Conservation (phyloP, 306 rosid species). For the Cucumis cinereus region DNA sequence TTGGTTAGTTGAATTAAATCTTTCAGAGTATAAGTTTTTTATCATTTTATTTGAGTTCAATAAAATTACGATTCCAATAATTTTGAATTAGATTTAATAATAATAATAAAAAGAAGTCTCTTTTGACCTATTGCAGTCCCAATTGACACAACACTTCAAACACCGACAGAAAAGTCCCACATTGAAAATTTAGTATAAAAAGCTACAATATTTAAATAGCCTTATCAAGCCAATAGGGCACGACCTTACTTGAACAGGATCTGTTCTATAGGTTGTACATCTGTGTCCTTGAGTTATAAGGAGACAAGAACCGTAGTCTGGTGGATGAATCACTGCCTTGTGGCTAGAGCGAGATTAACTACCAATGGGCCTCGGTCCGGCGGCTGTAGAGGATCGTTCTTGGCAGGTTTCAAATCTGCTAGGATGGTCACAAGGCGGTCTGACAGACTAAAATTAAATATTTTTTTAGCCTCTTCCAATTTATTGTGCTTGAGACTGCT, state of each 20-base stretch:
- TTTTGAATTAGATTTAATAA: too few relatives aligned
- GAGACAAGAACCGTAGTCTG: slow-evolving; percentile 18
- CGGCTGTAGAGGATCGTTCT: slow-evolving; percentile 9
- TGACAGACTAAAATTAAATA: not conserved
- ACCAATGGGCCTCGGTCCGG: not conserved
- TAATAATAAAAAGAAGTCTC: too few relatives aligned
- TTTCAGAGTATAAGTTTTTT: too few relatives aligned
- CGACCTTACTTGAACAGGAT: slow-evolving; percentile 1
- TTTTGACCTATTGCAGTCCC: too few relatives aligned
- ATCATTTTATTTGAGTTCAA: too few relatives aligned
- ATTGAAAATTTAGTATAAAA: not conserved
- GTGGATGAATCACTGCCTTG: slow-evolving; percentile 11
- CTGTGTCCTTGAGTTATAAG: not conserved
- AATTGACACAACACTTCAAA: too few relatives aligned
- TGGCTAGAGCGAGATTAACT: slow-evolving; percentile 1
- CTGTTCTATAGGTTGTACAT: not conserved
- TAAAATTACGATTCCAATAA: too few relatives aligned
- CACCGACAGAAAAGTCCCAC: not conserved
- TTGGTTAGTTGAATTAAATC: too few relatives aligned
- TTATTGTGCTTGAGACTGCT: too few relatives aligned
- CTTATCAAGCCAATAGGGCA: fast-evolving
- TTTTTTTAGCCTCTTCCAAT: not conserved
- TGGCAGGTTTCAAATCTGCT: not conserved
- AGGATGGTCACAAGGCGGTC: not conserved
- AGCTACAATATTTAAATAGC: not conserved